Conservation (phyloP, 1,284 basidiomycete genomes). For the Singerocomus inundabilis region DNA sequence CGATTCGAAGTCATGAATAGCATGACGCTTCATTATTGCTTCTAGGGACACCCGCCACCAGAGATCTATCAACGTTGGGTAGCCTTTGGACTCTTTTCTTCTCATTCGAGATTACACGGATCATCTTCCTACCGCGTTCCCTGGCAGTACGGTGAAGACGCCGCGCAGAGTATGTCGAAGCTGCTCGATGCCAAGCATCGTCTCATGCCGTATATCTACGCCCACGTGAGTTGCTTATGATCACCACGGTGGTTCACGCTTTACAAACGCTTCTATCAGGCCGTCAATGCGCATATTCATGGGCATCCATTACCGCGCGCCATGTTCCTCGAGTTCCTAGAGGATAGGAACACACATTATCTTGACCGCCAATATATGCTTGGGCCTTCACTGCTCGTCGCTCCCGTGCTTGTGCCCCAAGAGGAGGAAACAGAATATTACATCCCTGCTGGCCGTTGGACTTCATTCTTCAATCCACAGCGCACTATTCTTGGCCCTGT, state of each 20-base stretch:
- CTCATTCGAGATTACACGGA: slow-evolving; percentile 71
- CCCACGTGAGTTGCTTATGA: slow-evolving; percentile 43
- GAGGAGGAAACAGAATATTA: slow-evolving; percentile 65
- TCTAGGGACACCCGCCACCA: slow-evolving; percentile 60
- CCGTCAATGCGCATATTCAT: slow-evolving; percentile 51
- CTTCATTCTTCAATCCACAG: slow-evolving; percentile 54
- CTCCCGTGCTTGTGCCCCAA: slow-evolving; percentile 65
- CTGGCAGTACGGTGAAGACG: slow-evolving; percentile 73
- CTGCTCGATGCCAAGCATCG: slow-evolving; percentile 68
- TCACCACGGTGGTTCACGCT: not conserved
- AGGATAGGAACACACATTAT: slow-evolving; percentile 61
- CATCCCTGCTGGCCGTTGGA: slow-evolving; percentile 69
- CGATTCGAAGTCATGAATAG: not conserved
- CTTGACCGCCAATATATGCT: slow-evolving; percentile 73
- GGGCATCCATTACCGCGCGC: slow-evolving; percentile 62
- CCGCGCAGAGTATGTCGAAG: slow-evolving; percentile 62
- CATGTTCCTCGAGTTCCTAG: slow-evolving; percentile 73
- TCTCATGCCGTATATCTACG: slow-evolving; percentile 74
- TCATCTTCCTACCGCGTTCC: slow-evolving; percentile 73
- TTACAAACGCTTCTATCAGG: slow-evolving; percentile 37
- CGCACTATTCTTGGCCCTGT: slow-evolving; percentile 48
- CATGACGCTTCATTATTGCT: not conserved
- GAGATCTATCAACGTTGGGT: slow-evolving; percentile 76
- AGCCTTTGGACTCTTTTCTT: slow-evolving; percentile 69
- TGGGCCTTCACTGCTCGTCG: slow-evolving; percentile 67